Percentiles rank a stretch among this genome's conserved stretches.
Conservation (phyloP, 2,329 filamentous ascomycete genomes). For the Talaromyces sp. region DNA sequence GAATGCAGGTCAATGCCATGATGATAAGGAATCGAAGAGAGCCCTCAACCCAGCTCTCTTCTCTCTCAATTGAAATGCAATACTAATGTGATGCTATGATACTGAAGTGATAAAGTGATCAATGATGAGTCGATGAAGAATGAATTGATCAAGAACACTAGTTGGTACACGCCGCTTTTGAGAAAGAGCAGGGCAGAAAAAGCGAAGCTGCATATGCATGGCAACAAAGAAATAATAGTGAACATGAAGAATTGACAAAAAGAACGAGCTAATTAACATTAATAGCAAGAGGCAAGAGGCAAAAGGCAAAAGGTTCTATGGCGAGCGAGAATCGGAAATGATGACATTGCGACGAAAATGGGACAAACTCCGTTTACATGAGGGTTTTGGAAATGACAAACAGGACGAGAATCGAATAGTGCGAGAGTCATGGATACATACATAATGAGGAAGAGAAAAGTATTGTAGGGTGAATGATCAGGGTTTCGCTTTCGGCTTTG, state of each 20-base stretch:
- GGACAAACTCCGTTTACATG: slow-evolving; percentile 3
- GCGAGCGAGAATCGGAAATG: background rate
- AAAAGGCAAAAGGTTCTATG: background rate
- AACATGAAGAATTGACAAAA: background rate
- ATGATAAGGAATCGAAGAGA: too few relatives aligned
- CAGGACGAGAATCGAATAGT: background rate
- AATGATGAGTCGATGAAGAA: too few relatives aligned
- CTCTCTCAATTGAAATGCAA: background rate
- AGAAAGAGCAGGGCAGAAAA: background rate
- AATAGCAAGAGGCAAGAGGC: background rate
- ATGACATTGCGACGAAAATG: background rate
- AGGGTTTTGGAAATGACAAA: background rate
- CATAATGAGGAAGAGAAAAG: background rate
- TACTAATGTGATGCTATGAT: background rate
- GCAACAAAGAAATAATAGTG: background rate
- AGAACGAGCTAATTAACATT: background rate
- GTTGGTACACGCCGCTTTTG: background rate
- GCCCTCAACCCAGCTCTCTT: too few relatives aligned
- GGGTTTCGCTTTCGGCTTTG: background rate
- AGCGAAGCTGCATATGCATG: background rate
- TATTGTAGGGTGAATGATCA: background rate
- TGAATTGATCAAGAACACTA: background rate
- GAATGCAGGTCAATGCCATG: too few relatives aligned
- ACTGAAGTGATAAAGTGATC: too few relatives aligned
- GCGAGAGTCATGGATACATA: background rate